Evolutionary conservation across 257 asterid genomes (phyloP), one percentile per base, ranked within the genome.

Genomic region (Nicotiana undulata): DNA sequence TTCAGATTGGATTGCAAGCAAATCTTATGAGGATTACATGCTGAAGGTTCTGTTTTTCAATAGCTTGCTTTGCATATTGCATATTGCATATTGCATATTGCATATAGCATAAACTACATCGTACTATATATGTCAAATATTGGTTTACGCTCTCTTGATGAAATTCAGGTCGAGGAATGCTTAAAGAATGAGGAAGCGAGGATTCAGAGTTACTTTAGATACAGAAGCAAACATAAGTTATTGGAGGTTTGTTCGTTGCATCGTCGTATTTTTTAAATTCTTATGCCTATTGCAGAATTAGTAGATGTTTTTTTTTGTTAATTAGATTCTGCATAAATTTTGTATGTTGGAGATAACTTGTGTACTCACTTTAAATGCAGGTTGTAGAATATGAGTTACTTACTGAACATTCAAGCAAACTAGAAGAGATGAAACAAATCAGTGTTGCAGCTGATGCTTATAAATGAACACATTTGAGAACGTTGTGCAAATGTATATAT

Each of bases 121-220:
- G 5, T 34, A 7, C 9, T 15, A 29, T 52, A 32, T 65, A 65
- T 34, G 58, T 7, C 10, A 63, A 34, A 44, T n/a, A 32, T 79
- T 32, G 31, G 5, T 80, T 10, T 28, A 3, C 46, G 3, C 11
- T 44, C n/a, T 52, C 79, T 53, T 17, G n/a, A 46, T 44, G 52
- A 53, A 20, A 68, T 83, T 28, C 29, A 87, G 91, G 86, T 77
- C 12, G 86, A 87, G n/a, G 82, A 84, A 70, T 82, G 90, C 83
- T 17, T 81, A 20, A 64, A 83, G 56, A 26, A 79, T 52, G 92
- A 87, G 87, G 82, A 81, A 84, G 79, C 4, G 44, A 83, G 84
- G 80, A 70, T 65, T 79, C 70, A 70, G 2, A 51, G 77, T 77
- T 88, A 84, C 58, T 61, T 85, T 82, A 79, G 55, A 52, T 22